These are phyloP conservation scores for Pisolithus marmoratus DNA, from an alignment of 768 basidiomycete genomes.

Conservation along the genomic window DNA sequence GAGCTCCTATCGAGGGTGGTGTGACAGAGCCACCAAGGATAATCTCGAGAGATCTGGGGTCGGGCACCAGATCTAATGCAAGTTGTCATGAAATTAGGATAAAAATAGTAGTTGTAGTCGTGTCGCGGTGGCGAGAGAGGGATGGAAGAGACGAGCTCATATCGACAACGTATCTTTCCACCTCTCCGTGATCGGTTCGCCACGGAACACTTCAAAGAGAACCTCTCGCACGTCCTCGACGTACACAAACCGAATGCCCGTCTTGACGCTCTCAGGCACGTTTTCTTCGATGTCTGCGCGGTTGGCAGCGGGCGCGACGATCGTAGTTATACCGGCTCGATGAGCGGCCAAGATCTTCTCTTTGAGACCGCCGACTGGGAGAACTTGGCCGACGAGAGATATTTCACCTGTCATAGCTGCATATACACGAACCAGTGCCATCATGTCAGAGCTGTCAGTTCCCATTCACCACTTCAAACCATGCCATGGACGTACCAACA, in stretches of 20 bases:
- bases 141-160: no score
- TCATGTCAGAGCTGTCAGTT: no score
- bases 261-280: conserved; percentile 93
- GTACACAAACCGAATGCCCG: conserved; percentile 91
- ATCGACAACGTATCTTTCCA: conserved; percentile 58
- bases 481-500: conserved; percentile 55
- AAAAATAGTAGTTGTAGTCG: no score
- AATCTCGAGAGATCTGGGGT: no score
- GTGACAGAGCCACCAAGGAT: no score
- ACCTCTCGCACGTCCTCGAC: conserved; percentile 93
- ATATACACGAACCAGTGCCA: no score
- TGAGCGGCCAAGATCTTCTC: conserved; percentile 97
- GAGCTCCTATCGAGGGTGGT: no score
- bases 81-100: no score
- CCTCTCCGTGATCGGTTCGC: conserved; percentile 48
- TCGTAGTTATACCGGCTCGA: conserved; percentile 91
- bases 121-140: no score
- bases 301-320: conserved; percentile 82
- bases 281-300: conserved; percentile 96
- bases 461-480: not conserved
- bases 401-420: conserved; percentile 98
- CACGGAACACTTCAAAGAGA: conserved; percentile 78
- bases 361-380: conserved; percentile 94
- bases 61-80: no score
- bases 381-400: conserved; percentile 90